phyloP scores from a whole-genome alignment of 192 early-diverging fungal genomes.

The Irineochytrium annulatum region DNA sequence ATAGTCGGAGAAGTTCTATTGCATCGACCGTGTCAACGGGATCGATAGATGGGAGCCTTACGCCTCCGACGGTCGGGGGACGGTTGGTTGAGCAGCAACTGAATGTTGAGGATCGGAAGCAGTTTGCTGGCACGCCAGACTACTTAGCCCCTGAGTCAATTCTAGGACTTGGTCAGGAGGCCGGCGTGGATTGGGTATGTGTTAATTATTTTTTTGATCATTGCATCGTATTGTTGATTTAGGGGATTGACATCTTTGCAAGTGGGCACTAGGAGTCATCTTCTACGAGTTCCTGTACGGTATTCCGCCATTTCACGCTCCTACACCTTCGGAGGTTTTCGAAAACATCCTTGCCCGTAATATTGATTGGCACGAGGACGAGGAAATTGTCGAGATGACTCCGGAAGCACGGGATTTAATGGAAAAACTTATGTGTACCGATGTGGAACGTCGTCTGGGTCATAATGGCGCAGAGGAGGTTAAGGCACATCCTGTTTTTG shows the following conservation, averaged over 20 bases:
- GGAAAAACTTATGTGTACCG: conserved; percentile 65
- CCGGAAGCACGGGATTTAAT: conserved; percentile 75
- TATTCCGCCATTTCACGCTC: conserved; percentile 77
- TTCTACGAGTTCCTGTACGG: conserved; percentile 84
- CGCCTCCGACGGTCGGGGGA: conserved; percentile 25
- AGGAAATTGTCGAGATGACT: conserved; percentile 64
- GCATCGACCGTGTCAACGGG: conserved; percentile 25
- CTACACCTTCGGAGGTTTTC: conserved; percentile 74
- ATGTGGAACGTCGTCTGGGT: conserved; percentile 64
- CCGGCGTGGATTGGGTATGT: conserved; percentile 81
- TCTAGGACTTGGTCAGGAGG: conserved; percentile 75
- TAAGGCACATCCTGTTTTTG: conserved; percentile 72
- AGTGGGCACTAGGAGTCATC: conserved; percentile 88
- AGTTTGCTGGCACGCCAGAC: conserved; percentile 82
- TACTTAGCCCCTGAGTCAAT: conserved; percentile 86
- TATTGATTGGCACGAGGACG: conserved; percentile 73
- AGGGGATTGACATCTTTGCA: too few species aligned
- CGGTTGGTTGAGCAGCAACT: conserved; percentile 45
- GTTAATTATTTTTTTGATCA: conserved; percentile 9
- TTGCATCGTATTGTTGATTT: conserved; percentile 17
- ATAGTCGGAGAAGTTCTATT: conserved; percentile 31
- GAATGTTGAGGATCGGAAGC: conserved; percentile 40
- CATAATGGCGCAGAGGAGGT: conserved; percentile 68
- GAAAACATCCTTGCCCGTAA: conserved; percentile 72
- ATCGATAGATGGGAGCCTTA: conserved; percentile 16